phyloP scores from a whole-genome alignment of 768 basidiomycete genomes.

The Mycena galopus region DNA sequence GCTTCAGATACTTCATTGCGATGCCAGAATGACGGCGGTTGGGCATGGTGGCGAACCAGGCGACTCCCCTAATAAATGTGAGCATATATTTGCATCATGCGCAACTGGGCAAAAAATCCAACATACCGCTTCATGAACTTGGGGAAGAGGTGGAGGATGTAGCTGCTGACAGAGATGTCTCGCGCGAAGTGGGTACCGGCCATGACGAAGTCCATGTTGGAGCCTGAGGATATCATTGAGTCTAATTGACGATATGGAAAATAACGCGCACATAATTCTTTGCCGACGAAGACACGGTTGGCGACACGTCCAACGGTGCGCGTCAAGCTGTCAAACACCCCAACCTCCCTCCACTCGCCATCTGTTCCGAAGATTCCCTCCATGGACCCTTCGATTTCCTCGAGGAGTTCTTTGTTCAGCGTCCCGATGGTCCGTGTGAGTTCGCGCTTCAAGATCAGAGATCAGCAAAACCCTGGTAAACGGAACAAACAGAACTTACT shows the following conservation, averaged over 20 bases:
- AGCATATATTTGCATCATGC: neutral
- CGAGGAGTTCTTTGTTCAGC: conserved; percentile 24
- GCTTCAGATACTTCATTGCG: conserved; percentile 30
- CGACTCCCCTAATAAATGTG: conserved; percentile 16
- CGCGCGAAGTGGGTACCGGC: conserved; percentile 30
- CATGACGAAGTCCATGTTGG: conserved; percentile 32
- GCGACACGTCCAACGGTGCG: conserved; percentile 30
- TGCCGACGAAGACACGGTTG: conserved; percentile 33
- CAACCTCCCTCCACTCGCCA: conserved; percentile 25
- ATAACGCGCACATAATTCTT: conserved; percentile 29
- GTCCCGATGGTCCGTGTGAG: conserved; percentile 34
- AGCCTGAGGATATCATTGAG: conserved; percentile 3
- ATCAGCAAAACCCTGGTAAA: neutral
- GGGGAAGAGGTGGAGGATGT: conserved; percentile 35
- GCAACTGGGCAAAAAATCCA: neutral
- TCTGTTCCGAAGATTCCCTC: conserved; percentile 23
- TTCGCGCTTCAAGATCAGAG: conserved; percentile 25
- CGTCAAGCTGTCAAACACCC: conserved; percentile 22
- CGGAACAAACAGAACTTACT: neutral
- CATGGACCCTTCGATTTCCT: conserved; percentile 30
- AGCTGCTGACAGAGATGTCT: conserved; percentile 32
- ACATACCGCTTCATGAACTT: conserved; percentile 22
- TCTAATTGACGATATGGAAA: neutral
- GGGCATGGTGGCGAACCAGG: conserved; percentile 35
- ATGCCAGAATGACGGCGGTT: conserved; percentile 32